Evolutionary conservation across 176 grass and related monocot genomes (phyloP), one percentile per base, ranked within the genome.

Genomic region (Aegilops tauschii): DNA sequence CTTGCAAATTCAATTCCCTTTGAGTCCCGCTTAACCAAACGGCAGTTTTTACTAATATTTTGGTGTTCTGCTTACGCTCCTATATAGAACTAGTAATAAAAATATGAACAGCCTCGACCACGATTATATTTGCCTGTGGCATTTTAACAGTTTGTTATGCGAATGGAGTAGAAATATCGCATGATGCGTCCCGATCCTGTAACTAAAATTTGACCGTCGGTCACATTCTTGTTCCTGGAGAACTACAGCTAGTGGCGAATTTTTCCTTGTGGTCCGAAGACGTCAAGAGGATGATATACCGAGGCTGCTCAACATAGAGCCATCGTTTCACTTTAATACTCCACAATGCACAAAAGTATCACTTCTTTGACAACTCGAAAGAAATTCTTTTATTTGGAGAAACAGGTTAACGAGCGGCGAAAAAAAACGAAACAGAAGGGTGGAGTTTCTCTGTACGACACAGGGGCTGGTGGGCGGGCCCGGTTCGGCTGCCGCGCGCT

Each of bases 21-120:
- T 80, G 90, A 74, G 79, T 89, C 58, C 47, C 47, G 52, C 29
- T 73, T 54, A 86, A 73, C 64, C 34, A 52, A 78, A 1, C 64
- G 18, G 0, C 17, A 4, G 0, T 36, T 54, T 84, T 73, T 23
- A 35, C 34, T 39, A 23, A 61, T 3, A 50, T 16, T 50, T 5
- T 14, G 47, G 47, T 4, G 47, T 14, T 5, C 12, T 50, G 13
- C 47, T 50, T 50, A 14, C 13, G 47, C 47, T 50, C 13, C 45
- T 1, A 25, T 25, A 25, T 25, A 25, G 23, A 25, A 25, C 23
- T 25, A 25, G 23, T 25, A 25, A 25, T 25, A 25, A 25, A 25
- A 25, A 25, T 25, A 25, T 25, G 23, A 25, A 25, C 23, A 25
- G 23, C 4, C 47, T 14, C 47, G 13, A 50, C 4, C 14, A 50